Evolutionary conservation across 345 rosid genomes (phyloP), one percentile per base, ranked within the genome.

Genomic region (Turritis glabra): DNA sequence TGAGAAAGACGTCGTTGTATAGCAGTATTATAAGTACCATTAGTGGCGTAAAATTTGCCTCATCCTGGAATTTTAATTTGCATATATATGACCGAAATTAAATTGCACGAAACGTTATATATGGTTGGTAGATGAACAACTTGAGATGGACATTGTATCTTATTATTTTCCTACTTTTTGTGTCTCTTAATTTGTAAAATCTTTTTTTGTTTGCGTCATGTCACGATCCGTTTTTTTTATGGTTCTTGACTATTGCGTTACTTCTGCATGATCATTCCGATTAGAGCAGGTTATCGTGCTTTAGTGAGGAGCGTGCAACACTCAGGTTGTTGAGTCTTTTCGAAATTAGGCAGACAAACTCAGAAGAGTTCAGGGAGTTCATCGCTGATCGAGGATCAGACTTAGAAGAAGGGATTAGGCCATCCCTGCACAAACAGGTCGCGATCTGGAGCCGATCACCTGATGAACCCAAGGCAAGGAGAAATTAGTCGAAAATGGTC

Each of bases 1-100:
- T 56, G 62, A 56, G 40, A 18, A 56, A 56, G 60, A 55, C 21
- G 41, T 57, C 17, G 23, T 32, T 57, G 62, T n/a, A n/a, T n/a
- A n/a, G n/a, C n/a, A n/a, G n/a, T n/a, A n/a, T n/a, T n/a, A n/a
- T n/a, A n/a, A n/a, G n/a, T n/a, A n/a, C n/a, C n/a, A n/a, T n/a
- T n/a, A n/a, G n/a, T n/a, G n/a, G n/a, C n/a, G n/a, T n/a, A n/a
- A n/a, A n/a, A n/a, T n/a, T n/a, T n/a, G n/a, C n/a, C n/a, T n/a
- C n/a, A n/a, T n/a, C n/a, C n/a, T 27, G 35, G 35, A 54, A 54
- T 54, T 26, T 29, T n/a, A n/a, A n/a, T n/a, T n/a, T 54, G 13
- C 13, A 54, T 29, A 29, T n/a, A 54, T 29, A 17, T 55, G 60
- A 32, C 25, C 9, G 5, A 21, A 58, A 33, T 35, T 57, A 33